Evolutionary conservation across 495 filamentous ascomycete genomes (phyloP).

Genomic region (Aspergillus wentii): DNA sequence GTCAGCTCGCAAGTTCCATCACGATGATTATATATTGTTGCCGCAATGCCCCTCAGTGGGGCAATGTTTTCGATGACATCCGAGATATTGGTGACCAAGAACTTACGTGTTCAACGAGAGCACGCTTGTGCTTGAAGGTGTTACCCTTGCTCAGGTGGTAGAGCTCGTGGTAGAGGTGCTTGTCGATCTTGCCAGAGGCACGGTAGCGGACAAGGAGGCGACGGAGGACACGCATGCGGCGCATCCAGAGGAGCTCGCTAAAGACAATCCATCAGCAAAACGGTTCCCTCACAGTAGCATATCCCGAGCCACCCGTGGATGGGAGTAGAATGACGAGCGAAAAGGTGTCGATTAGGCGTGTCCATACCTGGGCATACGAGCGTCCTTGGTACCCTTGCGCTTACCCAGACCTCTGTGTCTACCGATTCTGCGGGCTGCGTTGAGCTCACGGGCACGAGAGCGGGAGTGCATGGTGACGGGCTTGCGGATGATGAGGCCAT

Average conservation of each 20-base stretch:
- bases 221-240: slow-evolving; percentile 96
- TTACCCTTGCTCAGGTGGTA: slow-evolving; percentile 99
- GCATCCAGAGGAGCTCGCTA: slow-evolving; percentile 98
- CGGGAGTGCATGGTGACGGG: slow-evolving; percentile 99
- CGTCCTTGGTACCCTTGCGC: slow-evolving; percentile 99
- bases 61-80: no score
- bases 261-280: slow-evolving; percentile 12
- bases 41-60: no score
- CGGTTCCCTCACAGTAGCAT: slow-evolving; percentile 1
- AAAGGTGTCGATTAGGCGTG: no score
- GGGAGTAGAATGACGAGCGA: no score
- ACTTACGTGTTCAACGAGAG: slow-evolving; percentile 98
- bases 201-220: slow-evolving; percentile 99
- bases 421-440: slow-evolving; percentile 82
- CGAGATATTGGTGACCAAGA: no score
- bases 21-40: no score
- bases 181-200: slow-evolving; percentile 99
- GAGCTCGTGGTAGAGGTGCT: slow-evolving; percentile 99
- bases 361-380: slow-evolving; percentile 95
- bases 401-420: slow-evolving; percentile 99
- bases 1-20: slow-evolving; percentile 17
- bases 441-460: slow-evolving; percentile 86
- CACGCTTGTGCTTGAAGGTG: slow-evolving; percentile 99
- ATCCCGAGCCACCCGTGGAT: no score
- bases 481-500: slow-evolving; percentile 99